Conservation (phyloP, 805 yeast species). For the Scheffersomyces spartinae region DNA sequence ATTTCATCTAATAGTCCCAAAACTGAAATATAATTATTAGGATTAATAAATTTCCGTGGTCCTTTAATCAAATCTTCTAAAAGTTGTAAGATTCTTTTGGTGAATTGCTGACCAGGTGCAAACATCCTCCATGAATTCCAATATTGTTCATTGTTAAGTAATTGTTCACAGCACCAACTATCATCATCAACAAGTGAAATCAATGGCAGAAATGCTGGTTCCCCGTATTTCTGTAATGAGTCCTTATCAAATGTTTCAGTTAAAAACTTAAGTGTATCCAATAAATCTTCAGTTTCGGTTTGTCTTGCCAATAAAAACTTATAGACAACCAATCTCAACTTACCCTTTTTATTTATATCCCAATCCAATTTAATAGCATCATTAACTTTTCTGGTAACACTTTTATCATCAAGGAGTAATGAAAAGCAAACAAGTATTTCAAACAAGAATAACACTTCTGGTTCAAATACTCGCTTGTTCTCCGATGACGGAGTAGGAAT, state of each 20-base stretch:
- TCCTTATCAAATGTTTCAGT: slow-evolving; percentile 25
- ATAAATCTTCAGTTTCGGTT: slow-evolving; percentile 8
- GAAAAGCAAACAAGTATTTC: slow-evolving; percentile 32
- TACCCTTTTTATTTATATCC: slow-evolving; percentile 17
- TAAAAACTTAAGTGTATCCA: slow-evolving; percentile 12
- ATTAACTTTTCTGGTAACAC: too few relatives aligned
- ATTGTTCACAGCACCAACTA: slow-evolving; percentile 27
- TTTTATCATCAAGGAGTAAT: too few relatives aligned
- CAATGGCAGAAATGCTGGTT: slow-evolving; percentile 34
- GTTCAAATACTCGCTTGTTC: slow-evolving; percentile 30
- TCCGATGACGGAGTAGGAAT: slow-evolving; percentile 17
- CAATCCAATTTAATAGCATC: slow-evolving; percentile 8
- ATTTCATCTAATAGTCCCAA: slow-evolving; percentile 69
- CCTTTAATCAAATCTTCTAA: slow-evolving; percentile 27
- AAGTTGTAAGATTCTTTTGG: slow-evolving; percentile 34
- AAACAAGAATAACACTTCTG: slow-evolving; percentile 35
- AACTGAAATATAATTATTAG: slow-evolving; percentile 48
- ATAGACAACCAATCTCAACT: slow-evolving; percentile 39
- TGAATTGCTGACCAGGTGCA: slow-evolving; percentile 32
- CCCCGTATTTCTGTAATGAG: slow-evolving; percentile 32
- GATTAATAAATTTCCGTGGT: slow-evolving; percentile 24
- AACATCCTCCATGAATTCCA: slow-evolving; percentile 38
- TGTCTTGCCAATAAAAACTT: slow-evolving; percentile 34
- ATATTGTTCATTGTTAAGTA: slow-evolving; percentile 27
- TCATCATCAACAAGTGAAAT: slow-evolving; percentile 35